Evolutionary conservation across 495 filamentous ascomycete species (phyloP).

Genomic region (Cladorrhinum samala): DNA sequence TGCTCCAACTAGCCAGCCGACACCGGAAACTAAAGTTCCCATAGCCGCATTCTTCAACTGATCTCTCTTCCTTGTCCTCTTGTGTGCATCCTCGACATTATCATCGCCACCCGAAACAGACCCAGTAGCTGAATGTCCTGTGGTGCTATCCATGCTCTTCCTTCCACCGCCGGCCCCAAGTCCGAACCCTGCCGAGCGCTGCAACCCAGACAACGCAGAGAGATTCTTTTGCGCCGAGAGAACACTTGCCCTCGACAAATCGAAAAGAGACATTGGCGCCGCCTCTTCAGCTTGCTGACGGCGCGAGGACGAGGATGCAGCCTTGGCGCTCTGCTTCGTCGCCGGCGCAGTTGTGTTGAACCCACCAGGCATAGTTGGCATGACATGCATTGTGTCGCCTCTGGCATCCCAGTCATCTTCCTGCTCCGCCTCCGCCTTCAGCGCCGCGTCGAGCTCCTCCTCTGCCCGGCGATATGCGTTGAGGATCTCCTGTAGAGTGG

Average conservation of each 20-base stretch:
- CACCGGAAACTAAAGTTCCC: conserved; percentile 66
- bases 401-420: conserved; percentile 67
- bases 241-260: conserved; percentile 74
- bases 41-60: conserved; percentile 71
- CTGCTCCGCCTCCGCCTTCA: conserved; percentile 65
- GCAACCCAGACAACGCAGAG: conserved; percentile 40
- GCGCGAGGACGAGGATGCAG: background rate
- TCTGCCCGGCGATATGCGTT: conserved; percentile 81
- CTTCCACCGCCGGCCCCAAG: conserved; percentile 6
- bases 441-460: conserved; percentile 66
- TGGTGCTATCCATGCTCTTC: conserved; percentile 8
- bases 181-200: conserved; percentile 20
- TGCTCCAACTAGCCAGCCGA: conserved; percentile 81
- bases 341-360: background rate
- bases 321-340: background rate
- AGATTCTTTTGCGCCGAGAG: conserved; percentile 58
- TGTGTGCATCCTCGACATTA: conserved; percentile 33
- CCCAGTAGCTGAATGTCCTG: background rate
- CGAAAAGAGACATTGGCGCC: conserved; percentile 90
- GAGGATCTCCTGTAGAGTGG: conserved; percentile 77
- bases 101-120: conserved; percentile 1
- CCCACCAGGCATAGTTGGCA: background rate
- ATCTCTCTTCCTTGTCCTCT: conserved; percentile 68
- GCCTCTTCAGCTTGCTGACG: conserved; percentile 48
- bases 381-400: conserved; percentile 42